Base-by-base conservation (phyloP, 2,329 filamentous ascomycete genomes). In the Sporothrix luriei region DNA sequence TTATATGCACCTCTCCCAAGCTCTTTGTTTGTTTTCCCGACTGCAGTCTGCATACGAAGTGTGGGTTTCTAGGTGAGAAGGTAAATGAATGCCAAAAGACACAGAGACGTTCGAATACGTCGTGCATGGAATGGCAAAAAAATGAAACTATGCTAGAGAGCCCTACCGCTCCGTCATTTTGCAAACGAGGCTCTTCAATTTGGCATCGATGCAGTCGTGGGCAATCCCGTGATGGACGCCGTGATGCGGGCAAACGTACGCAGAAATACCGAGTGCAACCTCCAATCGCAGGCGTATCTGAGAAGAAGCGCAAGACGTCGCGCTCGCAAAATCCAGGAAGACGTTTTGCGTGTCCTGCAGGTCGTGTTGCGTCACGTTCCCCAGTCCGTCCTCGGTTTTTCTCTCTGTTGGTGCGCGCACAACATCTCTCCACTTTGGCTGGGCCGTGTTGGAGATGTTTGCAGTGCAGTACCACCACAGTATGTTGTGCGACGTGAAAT, bases 21-120 rank as follows among this genome's bases (percentile, higher is more conserved):
- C 19, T 19, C 29, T 59, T 33, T 4, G n/a, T 19, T 4, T 38
- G 1, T 29, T 38, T 55, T 61, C n/a, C 43, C 55, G 19, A 19
- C 29, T 57, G 54, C 38, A 19, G 54, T n/a, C 55, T 59, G 19
- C 29, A 59, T 61, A n/a, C 55, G 29, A 61, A 43, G 33, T 38
- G 33, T 33, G 2, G 9, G 29, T 59, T 29, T 19, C 29, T 59
- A 33, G 55, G 55, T 19, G 55, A 59, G 5, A 10, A 19, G 54
- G 26, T n/a, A 38, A 4, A n/a, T 21, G 55, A 14, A 11, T 13
- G 33, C 2, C 33, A 33, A 33, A 33, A 33, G 33, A 7, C 9
- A 33, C 33, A 33, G 6, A 2, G 33, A 9, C 33, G 33, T 33
- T 33, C 33, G 33, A 33, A 4, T 33, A 9, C 33, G 33, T 9